A percentile compares a stretch with the other conserved stretches of the same genome.
Conservation (phyloP, 768 basidiomycete species). For the Trametes meyenii region DNA sequence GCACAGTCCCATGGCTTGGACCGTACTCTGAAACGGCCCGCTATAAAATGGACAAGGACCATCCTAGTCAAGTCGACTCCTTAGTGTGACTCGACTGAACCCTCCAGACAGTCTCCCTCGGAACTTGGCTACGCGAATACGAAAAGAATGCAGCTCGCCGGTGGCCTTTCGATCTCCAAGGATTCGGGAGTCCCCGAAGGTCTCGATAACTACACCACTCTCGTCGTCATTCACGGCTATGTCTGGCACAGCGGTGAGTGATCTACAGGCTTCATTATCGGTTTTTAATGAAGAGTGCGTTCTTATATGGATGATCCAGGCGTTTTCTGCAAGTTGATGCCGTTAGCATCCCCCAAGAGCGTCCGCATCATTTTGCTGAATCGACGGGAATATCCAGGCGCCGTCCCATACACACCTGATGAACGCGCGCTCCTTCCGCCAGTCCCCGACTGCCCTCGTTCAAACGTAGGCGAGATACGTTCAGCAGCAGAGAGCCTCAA, state of each 20-base stretch:
- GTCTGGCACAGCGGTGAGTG: neutral
- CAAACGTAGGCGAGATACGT: neutral
- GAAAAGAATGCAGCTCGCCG: no score
- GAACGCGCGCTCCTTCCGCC: constrained; percentile 15
- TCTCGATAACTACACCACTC: neutral
- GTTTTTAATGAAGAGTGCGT: neutral
- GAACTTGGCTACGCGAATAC: neutral
- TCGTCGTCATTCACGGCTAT: neutral
- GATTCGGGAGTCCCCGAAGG: neutral
- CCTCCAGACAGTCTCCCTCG: no score
- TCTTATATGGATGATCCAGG: neutral
- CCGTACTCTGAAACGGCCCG: no score
- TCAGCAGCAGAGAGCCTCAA: constrained; percentile 2
- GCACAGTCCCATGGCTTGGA: no score
- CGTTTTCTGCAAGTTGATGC: constrained; percentile 10
- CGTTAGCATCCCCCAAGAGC: constrained; percentile 17
- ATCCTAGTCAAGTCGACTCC: no score
- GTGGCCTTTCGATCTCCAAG: no score
- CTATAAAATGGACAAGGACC: no score
- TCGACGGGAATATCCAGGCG: constrained; percentile 27
- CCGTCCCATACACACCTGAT: constrained; percentile 19
- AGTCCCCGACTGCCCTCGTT: neutral
- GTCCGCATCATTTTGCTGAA: constrained; percentile 26
- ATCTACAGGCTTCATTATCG: neutral
- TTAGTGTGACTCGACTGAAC: no score